phyloP scores from a whole-genome alignment of 306 rosid species.

The Geum urbanum region DNA sequence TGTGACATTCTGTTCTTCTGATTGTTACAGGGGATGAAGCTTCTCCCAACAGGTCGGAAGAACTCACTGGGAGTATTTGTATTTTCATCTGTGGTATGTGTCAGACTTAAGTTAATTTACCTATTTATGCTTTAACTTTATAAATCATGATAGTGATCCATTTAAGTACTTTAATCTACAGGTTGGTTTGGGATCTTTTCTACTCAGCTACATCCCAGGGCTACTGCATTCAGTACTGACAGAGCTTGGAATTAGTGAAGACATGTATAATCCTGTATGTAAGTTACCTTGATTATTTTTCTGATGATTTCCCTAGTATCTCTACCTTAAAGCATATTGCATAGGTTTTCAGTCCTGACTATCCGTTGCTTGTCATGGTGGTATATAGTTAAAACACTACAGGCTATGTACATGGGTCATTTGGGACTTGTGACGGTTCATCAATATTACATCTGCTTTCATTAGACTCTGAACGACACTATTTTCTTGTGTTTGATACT shows the following conservation, averaged over 20 bases:
- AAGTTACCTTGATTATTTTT: conserved; percentile 46
- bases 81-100: conserved; percentile 68
- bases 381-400: background rate
- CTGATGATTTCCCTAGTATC: conserved; percentile 24
- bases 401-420: background rate
- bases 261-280: conserved; percentile 97
- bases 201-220: conserved; percentile 71
- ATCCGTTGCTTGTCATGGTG: background rate
- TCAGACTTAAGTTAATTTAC: conserved; percentile 23
- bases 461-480: background rate
- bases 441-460: conserved; percentile 4
- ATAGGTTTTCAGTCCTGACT: background rate
- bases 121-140: conserved; percentile 13
- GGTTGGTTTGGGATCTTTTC: conserved; percentile 78
- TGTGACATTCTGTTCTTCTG: conserved; percentile 26
- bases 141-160: conserved; percentile 13
- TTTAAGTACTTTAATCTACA: conserved; percentile 32
- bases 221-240: conserved; percentile 51
- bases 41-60: conserved; percentile 91
- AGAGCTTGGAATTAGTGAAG: conserved; percentile 76
- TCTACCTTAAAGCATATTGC: conserved; percentile 9
- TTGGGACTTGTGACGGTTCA: background rate
- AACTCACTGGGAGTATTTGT: conserved; percentile 69
- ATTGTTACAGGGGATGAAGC: conserved; percentile 78
- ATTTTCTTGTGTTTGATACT: background rate